Conservation (phyloP, 2,329 filamentous ascomycete species). For the Hortaea werneckii region DNA sequence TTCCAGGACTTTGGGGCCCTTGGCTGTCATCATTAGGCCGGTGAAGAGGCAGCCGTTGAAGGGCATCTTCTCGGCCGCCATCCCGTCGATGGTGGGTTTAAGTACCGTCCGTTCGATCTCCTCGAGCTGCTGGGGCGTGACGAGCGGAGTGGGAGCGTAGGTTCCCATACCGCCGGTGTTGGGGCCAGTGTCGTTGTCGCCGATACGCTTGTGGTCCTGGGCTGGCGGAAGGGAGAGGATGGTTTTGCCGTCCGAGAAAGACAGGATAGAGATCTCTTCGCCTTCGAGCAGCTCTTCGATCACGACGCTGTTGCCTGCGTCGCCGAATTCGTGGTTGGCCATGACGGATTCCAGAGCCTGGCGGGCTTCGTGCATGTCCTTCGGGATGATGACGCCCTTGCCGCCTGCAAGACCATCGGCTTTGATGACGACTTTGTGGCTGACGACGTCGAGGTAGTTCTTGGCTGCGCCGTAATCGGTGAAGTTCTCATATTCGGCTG, state of each 20-base stretch:
- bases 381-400: constrained; percentile 88
- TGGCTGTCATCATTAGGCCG: constrained; percentile 82
- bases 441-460: constrained; percentile 61
- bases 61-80: constrained; percentile 63
- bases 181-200: constrained; percentile 78
- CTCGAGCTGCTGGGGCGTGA: constrained; percentile 54
- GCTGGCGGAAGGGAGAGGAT: constrained; percentile 78
- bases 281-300: constrained; percentile 90
- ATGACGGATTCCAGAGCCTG: constrained; percentile 80
- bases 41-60: constrained; percentile 73
- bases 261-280: constrained; percentile 84
- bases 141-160: constrained; percentile 62
- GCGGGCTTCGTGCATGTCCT: constrained; percentile 71
- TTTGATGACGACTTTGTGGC: constrained; percentile 81
- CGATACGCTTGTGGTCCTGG: constrained; percentile 93
- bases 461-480: constrained; percentile 22
- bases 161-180: constrained; percentile 98
- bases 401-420: constrained; percentile 84
- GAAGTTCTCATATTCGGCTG: constrained; percentile 85
- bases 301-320: constrained; percentile 80
- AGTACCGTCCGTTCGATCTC: constrained; percentile 72
- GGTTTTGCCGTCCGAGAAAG: constrained; percentile 80
- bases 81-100: constrained; percentile 80
- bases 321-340: constrained; percentile 75
- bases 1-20: constrained; percentile 73